phyloP scores from a whole-genome alignment of 768 basidiomycete species.

The Mycena metata region DNA sequence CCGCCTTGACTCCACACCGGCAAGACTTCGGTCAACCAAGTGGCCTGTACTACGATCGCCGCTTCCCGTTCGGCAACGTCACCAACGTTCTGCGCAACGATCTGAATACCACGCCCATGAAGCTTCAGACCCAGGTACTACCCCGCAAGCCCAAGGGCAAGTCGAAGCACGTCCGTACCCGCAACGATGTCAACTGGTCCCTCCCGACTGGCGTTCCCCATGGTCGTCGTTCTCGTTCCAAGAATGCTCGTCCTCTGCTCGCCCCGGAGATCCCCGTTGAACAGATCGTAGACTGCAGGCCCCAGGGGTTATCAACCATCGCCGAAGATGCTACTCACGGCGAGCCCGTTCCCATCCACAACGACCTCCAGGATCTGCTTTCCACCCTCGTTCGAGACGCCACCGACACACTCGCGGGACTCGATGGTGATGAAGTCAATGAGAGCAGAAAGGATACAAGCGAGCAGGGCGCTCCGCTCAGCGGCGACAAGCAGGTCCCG shows the following conservation, averaged over 20 bases:
- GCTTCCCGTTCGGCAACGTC: conserved; percentile 7
- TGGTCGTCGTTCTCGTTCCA: background rate
- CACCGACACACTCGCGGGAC: conserved; percentile 11
- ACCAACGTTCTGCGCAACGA: conserved; percentile 3
- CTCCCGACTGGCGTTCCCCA: too few relatives aligned
- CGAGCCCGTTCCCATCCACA: background rate
- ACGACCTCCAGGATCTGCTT: conserved; percentile 6
- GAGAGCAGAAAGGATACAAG: background rate
- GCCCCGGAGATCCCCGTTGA: too few relatives aligned
- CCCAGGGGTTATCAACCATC: background rate
- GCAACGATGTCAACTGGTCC: too few relatives aligned
- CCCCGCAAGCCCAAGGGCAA: conserved; percentile 3
- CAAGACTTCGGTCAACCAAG: conserved; percentile 21
- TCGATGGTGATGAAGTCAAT: background rate
- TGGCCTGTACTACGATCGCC: conserved; percentile 21
- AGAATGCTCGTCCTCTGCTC: too few relatives aligned
- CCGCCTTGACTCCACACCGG: background rate
- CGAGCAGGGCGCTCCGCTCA: background rate
- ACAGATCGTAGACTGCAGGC: too few relatives aligned
- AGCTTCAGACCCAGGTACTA: background rate
- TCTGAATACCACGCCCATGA: background rate
- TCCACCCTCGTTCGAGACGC: conserved; percentile 2
- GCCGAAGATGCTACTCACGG: background rate
- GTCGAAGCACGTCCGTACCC: background rate
- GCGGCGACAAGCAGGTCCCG: too few relatives aligned